Evolutionary conservation across 1,139 yeast genomes (phyloP).

Genomic region (Suhomyces atakaporum): DNA sequence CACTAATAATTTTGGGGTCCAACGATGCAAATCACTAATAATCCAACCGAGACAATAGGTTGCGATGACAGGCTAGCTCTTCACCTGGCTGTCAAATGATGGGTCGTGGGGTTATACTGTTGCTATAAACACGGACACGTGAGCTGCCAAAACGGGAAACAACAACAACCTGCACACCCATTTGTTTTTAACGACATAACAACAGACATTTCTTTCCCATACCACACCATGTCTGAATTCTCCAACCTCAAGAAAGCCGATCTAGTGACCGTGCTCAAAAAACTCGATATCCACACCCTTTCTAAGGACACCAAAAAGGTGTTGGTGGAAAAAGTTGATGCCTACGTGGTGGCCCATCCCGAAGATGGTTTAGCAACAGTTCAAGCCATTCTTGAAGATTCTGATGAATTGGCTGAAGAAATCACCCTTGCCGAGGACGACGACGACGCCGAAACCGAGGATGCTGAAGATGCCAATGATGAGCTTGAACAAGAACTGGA

Average conservation of each 20-base stretch:
- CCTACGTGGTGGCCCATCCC: conserved; percentile 38
- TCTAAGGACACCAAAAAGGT: conserved; percentile 47
- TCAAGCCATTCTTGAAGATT: conserved; percentile 15
- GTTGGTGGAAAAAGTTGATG: conserved; percentile 45
- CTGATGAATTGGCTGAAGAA: conserved; percentile 23
- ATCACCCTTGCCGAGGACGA: conserved; percentile 22
- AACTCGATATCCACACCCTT: conserved; percentile 36
- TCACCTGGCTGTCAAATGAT: too few relatives aligned
- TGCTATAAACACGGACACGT: background rate
- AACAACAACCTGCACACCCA: conserved; percentile 8
- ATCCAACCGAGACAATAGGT: too few relatives aligned
- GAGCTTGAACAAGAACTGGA: too few relatives aligned
- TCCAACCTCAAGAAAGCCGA: conserved; percentile 41
- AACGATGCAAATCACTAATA: too few relatives aligned
- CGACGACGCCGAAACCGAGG: conserved; percentile 18
- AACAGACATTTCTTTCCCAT: background rate
- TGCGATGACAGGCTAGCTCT: too few relatives aligned
- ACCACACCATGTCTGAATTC: conserved; percentile 28
- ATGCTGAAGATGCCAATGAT: conserved; percentile 26
- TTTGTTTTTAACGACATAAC: conserved; percentile 3
- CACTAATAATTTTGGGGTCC: too few relatives aligned
- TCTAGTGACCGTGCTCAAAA: conserved; percentile 36
- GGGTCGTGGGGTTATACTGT: too few relatives aligned
- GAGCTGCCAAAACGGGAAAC: too few relatives aligned
- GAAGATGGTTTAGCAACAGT: conserved; percentile 36